phyloP scores from a whole-genome alignment of 1,284 basidiomycete genomes.

The Neolentinus lepideus region DNA sequence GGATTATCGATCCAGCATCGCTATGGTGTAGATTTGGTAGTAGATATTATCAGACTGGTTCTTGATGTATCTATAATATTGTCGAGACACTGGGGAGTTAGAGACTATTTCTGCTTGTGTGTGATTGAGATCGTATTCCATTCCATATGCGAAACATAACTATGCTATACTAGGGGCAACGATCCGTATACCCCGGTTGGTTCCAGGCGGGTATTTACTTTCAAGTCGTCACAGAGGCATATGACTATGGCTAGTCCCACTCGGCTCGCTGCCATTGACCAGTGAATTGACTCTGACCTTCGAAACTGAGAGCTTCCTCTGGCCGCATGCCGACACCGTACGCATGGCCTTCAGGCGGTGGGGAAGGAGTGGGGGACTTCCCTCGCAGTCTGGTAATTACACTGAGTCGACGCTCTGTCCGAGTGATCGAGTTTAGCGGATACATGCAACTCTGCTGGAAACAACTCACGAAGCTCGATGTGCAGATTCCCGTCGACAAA shows the following conservation, averaged over 20 bases:
- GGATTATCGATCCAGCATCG: neutral
- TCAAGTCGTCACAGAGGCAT: too few species aligned
- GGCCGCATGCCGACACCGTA: neutral
- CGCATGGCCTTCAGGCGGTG: conserved; percentile 10
- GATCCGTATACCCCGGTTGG: neutral
- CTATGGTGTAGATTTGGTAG: neutral
- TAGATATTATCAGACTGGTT: neutral
- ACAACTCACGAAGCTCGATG: conserved; percentile 44
- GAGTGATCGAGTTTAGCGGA: neutral
- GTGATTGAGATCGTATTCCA: too few species aligned
- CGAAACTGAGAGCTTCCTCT: neutral
- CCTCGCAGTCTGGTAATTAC: conserved; percentile 50
- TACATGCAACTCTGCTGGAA: neutral
- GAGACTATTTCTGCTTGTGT: too few species aligned
- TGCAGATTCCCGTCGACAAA: conserved; percentile 45
- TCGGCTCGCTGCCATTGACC: conserved; percentile 1
- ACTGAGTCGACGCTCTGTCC: conserved; percentile 45
- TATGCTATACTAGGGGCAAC: neutral
- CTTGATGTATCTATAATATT: neutral
- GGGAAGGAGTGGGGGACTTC: conserved; percentile 38
- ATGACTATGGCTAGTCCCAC: neutral
- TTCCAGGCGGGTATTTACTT: too few species aligned
- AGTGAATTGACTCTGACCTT: neutral
- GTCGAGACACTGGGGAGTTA: too few species aligned
- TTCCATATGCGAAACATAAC: too few species aligned